Percentiles rank a stretch among this genome's conserved stretches.
These are phyloP conservation scores for Aspergillus egyptiacus DNA, from an alignment of 495 filamentous ascomycete genomes.

Conservation along the genomic window DNA sequence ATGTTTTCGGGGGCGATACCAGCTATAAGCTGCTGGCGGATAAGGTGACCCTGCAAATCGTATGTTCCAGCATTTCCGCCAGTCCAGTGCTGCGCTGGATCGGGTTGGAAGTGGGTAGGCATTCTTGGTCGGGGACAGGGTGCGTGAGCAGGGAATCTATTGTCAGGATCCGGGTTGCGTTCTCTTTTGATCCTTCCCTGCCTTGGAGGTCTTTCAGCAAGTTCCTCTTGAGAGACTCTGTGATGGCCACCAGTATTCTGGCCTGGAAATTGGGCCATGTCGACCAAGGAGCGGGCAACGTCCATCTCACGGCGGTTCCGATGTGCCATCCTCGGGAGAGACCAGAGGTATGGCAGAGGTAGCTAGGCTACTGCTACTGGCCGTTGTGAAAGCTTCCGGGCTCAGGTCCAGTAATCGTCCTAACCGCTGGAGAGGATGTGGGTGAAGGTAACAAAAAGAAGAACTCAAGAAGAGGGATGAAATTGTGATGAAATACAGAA, in stretches of 20 bases:
- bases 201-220: not conserved
- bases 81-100: not conserved
- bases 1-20: slow-evolving; percentile 26
- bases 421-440: no score
- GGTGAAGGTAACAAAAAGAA: no score
- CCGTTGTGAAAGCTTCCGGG: not conserved
- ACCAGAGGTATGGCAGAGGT: not conserved
- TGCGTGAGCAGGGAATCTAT: not conserved
- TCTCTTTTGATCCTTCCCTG: not conserved
- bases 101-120: not conserved
- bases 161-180: not conserved
- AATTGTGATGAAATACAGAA: no score
- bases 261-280: not conserved
- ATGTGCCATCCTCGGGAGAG: not conserved
- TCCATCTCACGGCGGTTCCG: not conserved
- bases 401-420: not conserved
- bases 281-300: not conserved
- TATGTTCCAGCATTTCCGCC: not conserved
- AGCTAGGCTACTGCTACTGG: not conserved
- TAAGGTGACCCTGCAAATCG: slow-evolving; percentile 26
- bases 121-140: not conserved
- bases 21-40: slow-evolving; percentile 27
- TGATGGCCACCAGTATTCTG: not conserved
- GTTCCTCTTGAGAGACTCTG: not conserved
- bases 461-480: no score